Evolutionary conservation across 345 rosid genomes (phyloP).

Genomic region (Salix koriyanagi): DNA sequence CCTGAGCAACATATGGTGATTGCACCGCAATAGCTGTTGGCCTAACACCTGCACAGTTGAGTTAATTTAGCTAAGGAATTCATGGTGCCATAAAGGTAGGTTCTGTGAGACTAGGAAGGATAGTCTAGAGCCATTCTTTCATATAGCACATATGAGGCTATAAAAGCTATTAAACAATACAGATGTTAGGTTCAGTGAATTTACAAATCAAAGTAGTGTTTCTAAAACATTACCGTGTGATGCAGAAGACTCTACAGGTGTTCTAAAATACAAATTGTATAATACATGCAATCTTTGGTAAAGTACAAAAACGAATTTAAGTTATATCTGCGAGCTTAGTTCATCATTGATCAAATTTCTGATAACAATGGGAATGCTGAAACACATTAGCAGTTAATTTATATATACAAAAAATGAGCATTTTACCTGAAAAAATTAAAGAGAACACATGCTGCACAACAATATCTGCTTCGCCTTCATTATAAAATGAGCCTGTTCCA

Average conservation of each 20-base stretch:
- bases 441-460: conserved; percentile 81
- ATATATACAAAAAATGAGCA: neutral
- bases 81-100: too few species aligned
- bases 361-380: neutral
- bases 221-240: too few species aligned
- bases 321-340: neutral
- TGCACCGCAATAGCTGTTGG: conserved; percentile 80
- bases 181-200: too few species aligned
- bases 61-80: neutral
- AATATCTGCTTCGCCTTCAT: conserved; percentile 97
- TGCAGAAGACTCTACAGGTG: too few species aligned
- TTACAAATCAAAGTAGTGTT: too few species aligned
- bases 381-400: neutral
- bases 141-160: too few species aligned
- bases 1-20: conserved; percentile 98
- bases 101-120: too few species aligned
- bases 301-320: neutral
- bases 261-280: too few species aligned
- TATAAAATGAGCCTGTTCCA: conserved; percentile 90
- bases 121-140: too few species aligned
- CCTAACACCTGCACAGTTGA: conserved; percentile 59
- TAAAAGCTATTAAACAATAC: too few species aligned
- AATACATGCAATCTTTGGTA: neutral
- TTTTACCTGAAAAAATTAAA: conserved; percentile 69
- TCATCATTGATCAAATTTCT: neutral